Base-by-base conservation (phyloP, 129 eudicot species). In the Escallonia herrerae region DNA sequence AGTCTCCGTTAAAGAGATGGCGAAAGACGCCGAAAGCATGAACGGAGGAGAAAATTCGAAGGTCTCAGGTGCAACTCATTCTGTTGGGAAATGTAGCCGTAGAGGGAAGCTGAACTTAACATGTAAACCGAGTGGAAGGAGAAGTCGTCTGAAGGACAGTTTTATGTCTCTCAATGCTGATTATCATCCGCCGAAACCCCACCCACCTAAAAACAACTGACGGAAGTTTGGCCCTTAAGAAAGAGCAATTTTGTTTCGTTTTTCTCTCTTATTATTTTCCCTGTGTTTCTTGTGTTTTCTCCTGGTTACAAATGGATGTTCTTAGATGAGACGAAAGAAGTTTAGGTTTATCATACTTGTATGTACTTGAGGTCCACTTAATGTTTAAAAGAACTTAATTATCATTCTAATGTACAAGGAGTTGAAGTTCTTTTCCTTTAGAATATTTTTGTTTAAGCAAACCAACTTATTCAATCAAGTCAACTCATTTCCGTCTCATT, bases 121-220 rank as follows among this genome's bases (percentile, higher is more conserved):
- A 40, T 67, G 73, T 37, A 69, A 70, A 44, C 39, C 47, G 47
- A 44, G 12, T 10, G 40, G 12, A 40, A 69, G 38, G 15, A 47
- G 63, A 13, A 4, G 7, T 41, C 11, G 0, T 58, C n/a, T 48
- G 58, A 75, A 76, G 64, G 68, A 64, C 39, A 77, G 64, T 68
- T 75, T 76, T 74, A 57, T 80, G 76, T 80, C 69, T 68, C 64
- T 81, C 11, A 81, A 61, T 78, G 87, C 95, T 62, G 90, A 87
- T 83, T 87, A 87, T 71, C 76, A 74, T 65, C 63, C 63, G 22
- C 85, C 95, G 13, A 81, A 77, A 56, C 59, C 87, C 44, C 95
- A 87, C 69, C 90, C 95, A 45, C 90, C 95, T 37, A 78, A 51
- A 76, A 69, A 87, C 66, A 87, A 87, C 70, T 87, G 64, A 82